Percentiles rank a stretch among this genome's conserved stretches.
Evolutionary conservation across 164 flowering plant genomes (phyloP).

Genomic region (Magnolia sinica): DNA sequence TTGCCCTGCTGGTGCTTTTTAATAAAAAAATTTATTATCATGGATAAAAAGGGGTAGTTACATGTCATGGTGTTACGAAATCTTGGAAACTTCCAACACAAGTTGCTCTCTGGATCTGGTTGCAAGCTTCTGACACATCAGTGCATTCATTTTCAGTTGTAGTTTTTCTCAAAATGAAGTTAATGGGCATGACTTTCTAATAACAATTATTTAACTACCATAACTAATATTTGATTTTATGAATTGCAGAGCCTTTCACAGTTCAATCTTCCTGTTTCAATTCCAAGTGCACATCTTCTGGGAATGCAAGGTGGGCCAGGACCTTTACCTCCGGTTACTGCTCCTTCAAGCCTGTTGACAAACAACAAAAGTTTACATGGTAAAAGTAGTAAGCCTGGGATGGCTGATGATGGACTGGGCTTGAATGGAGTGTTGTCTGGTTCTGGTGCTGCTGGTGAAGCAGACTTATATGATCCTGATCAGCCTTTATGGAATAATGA

Average conservation of each 20-base stretch:
- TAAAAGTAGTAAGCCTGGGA: conserved; percentile 46
- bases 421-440: conserved; percentile 35
- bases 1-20: too few relatives aligned
- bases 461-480: conserved; percentile 96
- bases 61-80: too few relatives aligned
- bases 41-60: too few relatives aligned
- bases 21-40: too few relatives aligned
- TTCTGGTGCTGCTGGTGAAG: conserved; percentile 41
- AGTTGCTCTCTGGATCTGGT: too few relatives aligned
- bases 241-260: conserved; percentile 85
- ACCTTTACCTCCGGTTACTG: conserved; percentile 41
- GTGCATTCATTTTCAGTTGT: too few relatives aligned
- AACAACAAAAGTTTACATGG: conserved; percentile 36
- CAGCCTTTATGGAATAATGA: conserved; percentile 84
- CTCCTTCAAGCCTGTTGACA: conserved; percentile 36
- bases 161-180: too few relatives aligned
- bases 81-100: too few relatives aligned
- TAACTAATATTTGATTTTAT: too few relatives aligned
- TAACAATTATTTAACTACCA: too few relatives aligned
- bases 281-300: conserved; percentile 53
- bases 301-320: conserved; percentile 55
- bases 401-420: conserved; percentile 39
- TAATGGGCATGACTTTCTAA: too few relatives aligned
- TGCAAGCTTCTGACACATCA: too few relatives aligned
- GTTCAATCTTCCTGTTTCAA: conserved; percentile 92